Evolutionary conservation across 768 basidiomycete genomes (phyloP), one percentile per base, ranked within the genome.

Genomic region (Infundibulicybe gibba): DNA sequence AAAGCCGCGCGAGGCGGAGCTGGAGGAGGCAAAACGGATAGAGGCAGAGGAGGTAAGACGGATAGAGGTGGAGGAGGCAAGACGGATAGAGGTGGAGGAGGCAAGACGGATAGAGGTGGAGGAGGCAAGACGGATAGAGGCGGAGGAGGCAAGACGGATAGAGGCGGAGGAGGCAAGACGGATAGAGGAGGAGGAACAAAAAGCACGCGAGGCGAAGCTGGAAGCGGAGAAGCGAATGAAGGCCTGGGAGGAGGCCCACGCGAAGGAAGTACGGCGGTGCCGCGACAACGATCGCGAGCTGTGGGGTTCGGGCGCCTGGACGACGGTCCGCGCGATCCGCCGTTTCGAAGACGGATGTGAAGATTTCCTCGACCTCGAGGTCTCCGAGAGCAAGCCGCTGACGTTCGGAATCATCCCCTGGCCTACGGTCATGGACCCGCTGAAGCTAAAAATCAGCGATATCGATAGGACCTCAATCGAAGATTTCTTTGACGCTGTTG

Each of bases 171-270:
- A n/a, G 1, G 3, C 0, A n/a, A 16, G 6, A 49, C 46, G 15
- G 15, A 41, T 17, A 35, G 44, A 25, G 13, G 38, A 37, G 43
- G 40, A 37, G 49, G 19, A 10, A 21, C n/a, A 21, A 20, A 42
- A 47, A 30, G 42, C 48, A 20, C 25, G 19, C 9, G 49, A 50
- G 37, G 49, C 43, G 19, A 52, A 39, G 35, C 33, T 42, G 30
- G 41, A 15, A 16, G 43, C 31, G 17, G 43, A 50, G 32, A 13
- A 12, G 32, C 44, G 40, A 12, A 40, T 52, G 21, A 16, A 34
- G 19, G 43, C 50, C 10, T 55, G 53, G 53, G 44, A 17, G 35
- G 19, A 39, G 16, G 53, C 53, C 9, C 43, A 47, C 10, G n/a
- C 13, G 4, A 25, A 20, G 2, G 47, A 51, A 19, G 13, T 2